These are phyloP conservation scores for Vicia faba DNA, from an alignment of 306 rosid genomes.

Conservation along the genomic window DNA sequence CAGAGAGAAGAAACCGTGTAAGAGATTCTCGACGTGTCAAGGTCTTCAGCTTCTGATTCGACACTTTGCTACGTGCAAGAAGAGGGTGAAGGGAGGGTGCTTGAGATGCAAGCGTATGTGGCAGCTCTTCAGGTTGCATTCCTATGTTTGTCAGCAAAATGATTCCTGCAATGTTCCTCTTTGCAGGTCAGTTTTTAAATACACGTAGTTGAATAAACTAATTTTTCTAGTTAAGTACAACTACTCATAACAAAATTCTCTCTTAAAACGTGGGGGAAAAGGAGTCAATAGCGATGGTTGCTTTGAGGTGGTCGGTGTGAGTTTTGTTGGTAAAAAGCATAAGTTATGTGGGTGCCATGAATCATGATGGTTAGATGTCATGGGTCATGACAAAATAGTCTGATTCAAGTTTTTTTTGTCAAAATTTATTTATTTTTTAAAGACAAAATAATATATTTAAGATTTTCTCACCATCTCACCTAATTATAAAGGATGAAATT, in stretches of 20 bases:
- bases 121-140: slow-evolving; percentile 86
- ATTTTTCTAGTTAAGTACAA: no score
- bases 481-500: no score
- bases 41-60: slow-evolving; percentile 70
- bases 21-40: slow-evolving; percentile 67
- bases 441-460: no score
- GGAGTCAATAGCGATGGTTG: background rate
- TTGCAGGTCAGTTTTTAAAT: slow-evolving; percentile 55
- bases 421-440: no score
- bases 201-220: no score
- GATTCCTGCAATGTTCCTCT: slow-evolving; percentile 92
- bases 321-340: background rate
- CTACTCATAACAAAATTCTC: no score
- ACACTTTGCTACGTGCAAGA: slow-evolving; percentile 72
- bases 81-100: slow-evolving; percentile 64
- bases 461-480: no score
- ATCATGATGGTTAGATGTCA: background rate
- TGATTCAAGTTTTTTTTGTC: no score
- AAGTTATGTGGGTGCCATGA: background rate
- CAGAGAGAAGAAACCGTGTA: slow-evolving; percentile 60
- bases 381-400: background rate
- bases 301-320: background rate
- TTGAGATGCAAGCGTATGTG: slow-evolving; percentile 87
- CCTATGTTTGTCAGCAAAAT: slow-evolving; percentile 63
- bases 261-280: slow-evolving; percentile 8